Percentiles rank a stretch among this genome's conserved stretches.
Evolutionary conservation across 306 rosid species (phyloP).

Genomic region (Castanopsis chinensis): DNA sequence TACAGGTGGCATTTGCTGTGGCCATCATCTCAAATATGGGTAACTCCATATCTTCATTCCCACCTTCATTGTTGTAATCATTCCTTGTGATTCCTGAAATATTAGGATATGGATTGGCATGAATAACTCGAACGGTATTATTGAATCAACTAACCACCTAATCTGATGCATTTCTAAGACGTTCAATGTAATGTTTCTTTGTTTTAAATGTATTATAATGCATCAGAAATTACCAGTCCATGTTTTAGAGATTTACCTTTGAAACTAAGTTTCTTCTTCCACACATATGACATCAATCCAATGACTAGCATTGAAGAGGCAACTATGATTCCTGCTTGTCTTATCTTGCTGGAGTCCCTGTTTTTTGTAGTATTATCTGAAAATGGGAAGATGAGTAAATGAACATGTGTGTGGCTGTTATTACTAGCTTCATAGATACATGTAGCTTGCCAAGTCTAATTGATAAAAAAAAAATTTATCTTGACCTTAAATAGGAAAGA

Average conservation of each 20-base stretch:
- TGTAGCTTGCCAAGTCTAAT: too few species aligned
- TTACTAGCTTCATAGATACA: too few species aligned
- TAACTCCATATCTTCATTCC: conserved; percentile 40
- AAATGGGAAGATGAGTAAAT: background rate
- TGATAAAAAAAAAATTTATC: background rate
- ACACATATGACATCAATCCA: background rate
- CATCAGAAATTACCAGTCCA: background rate
- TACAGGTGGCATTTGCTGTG: conserved; percentile 35
- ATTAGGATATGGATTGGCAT: background rate
- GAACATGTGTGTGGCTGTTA: background rate
- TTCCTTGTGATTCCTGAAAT: background rate
- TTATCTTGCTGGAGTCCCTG: background rate
- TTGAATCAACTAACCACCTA: background rate
- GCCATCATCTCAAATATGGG: conserved; percentile 34
- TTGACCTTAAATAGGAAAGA: too few species aligned
- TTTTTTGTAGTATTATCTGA: background rate
- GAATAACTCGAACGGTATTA: background rate
- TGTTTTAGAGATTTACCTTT: background rate
- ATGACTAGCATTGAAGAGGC: background rate
- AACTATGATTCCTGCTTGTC: background rate
- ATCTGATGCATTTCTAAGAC: background rate
- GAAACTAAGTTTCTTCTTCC: background rate
- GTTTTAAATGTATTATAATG: background rate
- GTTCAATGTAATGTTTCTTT: too few species aligned
- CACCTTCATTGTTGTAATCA: background rate